Evolutionary conservation across 75 land plant genomes (phyloP), one percentile per base, ranked within the genome.

Genomic region (Selaginella moellendorffii): DNA sequence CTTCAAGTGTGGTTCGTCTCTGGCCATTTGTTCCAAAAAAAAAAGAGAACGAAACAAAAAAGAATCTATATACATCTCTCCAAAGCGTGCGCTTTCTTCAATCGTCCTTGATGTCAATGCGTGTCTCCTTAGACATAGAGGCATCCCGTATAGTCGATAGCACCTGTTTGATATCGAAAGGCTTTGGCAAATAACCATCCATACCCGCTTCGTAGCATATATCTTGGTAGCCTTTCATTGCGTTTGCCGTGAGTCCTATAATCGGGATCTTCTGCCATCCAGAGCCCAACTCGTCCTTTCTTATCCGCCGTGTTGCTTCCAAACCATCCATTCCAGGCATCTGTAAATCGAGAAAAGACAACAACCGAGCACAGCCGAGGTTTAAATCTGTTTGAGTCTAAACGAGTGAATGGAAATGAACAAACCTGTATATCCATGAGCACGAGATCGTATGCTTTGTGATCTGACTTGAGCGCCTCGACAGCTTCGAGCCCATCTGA

Each of bases 341-440:
- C 46, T 36, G 46, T 58, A 52, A 21, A 24, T n/a, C n/a, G n/a
- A n/a, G n/a, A n/a, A n/a, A n/a, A n/a, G n/a, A n/a, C n/a, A n/a
- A n/a, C n/a, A n/a, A n/a, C n/a, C n/a, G n/a, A n/a, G n/a, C n/a
- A n/a, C n/a, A n/a, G n/a, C 30, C 20, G 17, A 30, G 46, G 42
- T 64, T 19, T 31, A 64, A 18, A 24, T 2, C 26, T 21, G 42
- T 0, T 28, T 28, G 31, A 17, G 2, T 17, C 20, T 63, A 36
- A 36, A 5, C 14, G 14, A 5, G 10, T 36, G 14, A n/a, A 64
- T 31, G 46, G 14, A 36, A 56, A n/a, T n/a, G n/a, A 8, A 56
- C 24, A 24, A 52, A 67, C 69, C 69, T 67, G 69, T 2, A 36
- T 36, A 36, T 36, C 46, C 46, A 36, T 36, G 14, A 36, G 14